Percentiles rank a stretch among this genome's conserved stretches.
Evolutionary conservation across 441 rosid species (phyloP).

Genomic region (Populus hybrid): DNA sequence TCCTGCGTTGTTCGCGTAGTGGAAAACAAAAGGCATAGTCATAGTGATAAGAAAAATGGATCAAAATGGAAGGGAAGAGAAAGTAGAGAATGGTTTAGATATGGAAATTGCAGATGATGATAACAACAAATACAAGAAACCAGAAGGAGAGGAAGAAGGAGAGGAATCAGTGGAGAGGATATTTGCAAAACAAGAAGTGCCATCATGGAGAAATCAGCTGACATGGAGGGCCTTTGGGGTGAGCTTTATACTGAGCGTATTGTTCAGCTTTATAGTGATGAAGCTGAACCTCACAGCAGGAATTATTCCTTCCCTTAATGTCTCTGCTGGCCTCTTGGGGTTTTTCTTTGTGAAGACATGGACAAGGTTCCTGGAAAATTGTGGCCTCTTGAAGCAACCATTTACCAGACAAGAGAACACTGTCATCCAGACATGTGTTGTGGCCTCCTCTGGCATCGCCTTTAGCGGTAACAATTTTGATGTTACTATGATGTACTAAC

Average conservation of each 20-base stretch:
- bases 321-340: conserved; percentile 79
- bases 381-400: conserved; percentile 50
- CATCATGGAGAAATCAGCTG: conserved; percentile 67
- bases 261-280: conserved; percentile 83
- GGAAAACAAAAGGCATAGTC: too few species aligned
- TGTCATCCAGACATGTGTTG: conserved; percentile 86
- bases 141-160: conserved; percentile 7
- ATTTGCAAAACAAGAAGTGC: conserved; percentile 51
- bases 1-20: too few species aligned
- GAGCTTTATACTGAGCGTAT: conserved; percentile 59
- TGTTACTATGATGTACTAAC: too few species aligned
- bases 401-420: conserved; percentile 89
- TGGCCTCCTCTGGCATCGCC: conserved; percentile 89
- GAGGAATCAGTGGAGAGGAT: conserved; percentile 49
- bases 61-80: neutral
- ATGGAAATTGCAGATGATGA: neutral
- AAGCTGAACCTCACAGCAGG: conserved; percentile 83
- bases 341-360: conserved; percentile 78
- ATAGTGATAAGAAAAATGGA: neutral
- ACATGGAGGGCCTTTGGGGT: conserved; percentile 67
- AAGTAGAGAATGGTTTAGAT: neutral
- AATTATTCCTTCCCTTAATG: conserved; percentile 73
- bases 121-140: neutral
- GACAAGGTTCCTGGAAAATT: conserved; percentile 52
- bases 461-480: conserved; percentile 53